Evolutionary conservation across 2,329 filamentous ascomycete genomes (phyloP).

Genomic region (Periconia sp.): DNA sequence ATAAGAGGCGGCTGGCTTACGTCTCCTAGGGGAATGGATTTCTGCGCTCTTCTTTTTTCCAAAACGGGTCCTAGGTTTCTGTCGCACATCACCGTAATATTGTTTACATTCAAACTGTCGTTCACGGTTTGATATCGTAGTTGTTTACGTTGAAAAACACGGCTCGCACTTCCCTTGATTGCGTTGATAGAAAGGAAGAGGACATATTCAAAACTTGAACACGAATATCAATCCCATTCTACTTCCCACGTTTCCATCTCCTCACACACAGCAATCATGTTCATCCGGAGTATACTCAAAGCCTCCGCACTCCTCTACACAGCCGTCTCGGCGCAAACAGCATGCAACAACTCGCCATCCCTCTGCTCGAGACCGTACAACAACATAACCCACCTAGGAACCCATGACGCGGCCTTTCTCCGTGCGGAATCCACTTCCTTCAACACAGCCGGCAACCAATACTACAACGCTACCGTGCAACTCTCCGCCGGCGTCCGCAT

Average conservation of each 20-base stretch:
- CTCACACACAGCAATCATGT: constrained; percentile 26
- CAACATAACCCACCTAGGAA: constrained; percentile 76
- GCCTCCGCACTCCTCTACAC: constrained; percentile 30
- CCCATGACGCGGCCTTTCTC: constrained; percentile 74
- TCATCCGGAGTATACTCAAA: constrained; percentile 28
- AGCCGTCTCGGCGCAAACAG: constrained; percentile 41
- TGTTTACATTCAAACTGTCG: not conserved
- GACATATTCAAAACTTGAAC: not conserved
- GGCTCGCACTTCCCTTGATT: not conserved
- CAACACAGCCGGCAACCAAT: constrained; percentile 71
- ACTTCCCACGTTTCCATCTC: no score
- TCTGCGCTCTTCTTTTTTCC: not conserved
- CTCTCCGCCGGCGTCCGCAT: constrained; percentile 71
- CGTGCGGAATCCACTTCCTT: constrained; percentile 64
- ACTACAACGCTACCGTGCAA: constrained; percentile 70
- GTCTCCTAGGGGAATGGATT: not conserved
- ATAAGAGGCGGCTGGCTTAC: not conserved
- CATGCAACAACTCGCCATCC: constrained; percentile 80
- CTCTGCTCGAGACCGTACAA: constrained; percentile 73
- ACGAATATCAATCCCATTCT: not conserved
- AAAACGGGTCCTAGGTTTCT: not conserved
- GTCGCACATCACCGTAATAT: not conserved
- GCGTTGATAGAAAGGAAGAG: not conserved
- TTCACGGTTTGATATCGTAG: no score
- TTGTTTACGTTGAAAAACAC: no score